Conservation (phyloP, 2,329 filamentous ascomycete species). For the Hymenoscyphus fraxineus region DNA sequence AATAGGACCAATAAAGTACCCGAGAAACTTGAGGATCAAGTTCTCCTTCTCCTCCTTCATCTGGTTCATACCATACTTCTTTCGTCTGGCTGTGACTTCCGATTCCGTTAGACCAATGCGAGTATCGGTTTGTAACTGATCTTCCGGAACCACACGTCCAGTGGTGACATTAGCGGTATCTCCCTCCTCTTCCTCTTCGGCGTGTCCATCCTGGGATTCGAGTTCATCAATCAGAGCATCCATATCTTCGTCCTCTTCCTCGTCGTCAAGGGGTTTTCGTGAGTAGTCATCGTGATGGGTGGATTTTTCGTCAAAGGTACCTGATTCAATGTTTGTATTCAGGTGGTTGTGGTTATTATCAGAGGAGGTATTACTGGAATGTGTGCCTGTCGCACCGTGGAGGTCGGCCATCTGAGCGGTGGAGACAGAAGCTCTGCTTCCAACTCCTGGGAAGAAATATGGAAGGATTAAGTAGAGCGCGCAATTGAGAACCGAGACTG, state of each 20-base stretch:
- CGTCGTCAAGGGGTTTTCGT: constrained; percentile 41
- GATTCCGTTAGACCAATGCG: constrained; percentile 66
- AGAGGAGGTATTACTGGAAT: constrained; percentile 18
- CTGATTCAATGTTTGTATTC: constrained; percentile 61
- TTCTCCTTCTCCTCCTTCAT: constrained; percentile 93
- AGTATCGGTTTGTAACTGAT: constrained; percentile 73
- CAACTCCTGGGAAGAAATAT: constrained; percentile 12
- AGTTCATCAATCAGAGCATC: constrained; percentile 84
- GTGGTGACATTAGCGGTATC: constrained; percentile 49
- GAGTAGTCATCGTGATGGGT: constrained; percentile 35
- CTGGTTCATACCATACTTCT: constrained; percentile 78
- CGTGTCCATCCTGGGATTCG: constrained; percentile 72
- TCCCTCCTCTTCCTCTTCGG: constrained; percentile 60
- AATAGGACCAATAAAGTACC: constrained; percentile 83
- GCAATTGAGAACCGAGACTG: constrained; percentile 10
- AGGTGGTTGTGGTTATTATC: constrained; percentile 37
- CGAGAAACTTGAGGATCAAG: constrained; percentile 73
- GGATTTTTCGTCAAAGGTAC: constrained; percentile 61
- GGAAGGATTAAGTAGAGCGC: constrained; percentile 1
- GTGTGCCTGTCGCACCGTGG: constrained; percentile 20
- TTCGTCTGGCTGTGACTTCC: constrained; percentile 61
- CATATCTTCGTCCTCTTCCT: constrained; percentile 79
- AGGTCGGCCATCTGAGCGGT: constrained; percentile 24
- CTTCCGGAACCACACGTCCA: constrained; percentile 64
- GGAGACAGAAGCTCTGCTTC: constrained; percentile 20